Conservation (phyloP, 176 grass and related monocot genomes). For the Microstegium vimineum region DNA sequence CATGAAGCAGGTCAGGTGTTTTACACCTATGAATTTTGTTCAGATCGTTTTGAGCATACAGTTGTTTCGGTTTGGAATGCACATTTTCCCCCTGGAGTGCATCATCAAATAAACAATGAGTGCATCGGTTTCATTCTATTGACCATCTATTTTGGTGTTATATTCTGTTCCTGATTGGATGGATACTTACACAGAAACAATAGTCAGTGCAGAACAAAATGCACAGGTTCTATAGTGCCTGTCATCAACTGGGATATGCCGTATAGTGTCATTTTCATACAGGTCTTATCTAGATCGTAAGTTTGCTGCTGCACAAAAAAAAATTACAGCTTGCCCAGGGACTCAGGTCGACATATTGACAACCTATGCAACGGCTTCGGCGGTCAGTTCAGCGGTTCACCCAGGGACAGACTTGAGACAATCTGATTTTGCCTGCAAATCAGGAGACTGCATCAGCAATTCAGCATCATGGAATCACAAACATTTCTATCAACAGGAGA, state of each 20-base stretch:
- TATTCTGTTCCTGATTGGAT: neutral
- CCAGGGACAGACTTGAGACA: neutral
- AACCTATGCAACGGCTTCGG: neutral
- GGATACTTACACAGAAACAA: neutral
- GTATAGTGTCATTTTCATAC: neutral
- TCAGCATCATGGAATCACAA: neutral
- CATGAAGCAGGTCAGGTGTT: conserved; percentile 36
- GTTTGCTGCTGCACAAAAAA: neutral
- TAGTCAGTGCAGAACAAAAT: neutral
- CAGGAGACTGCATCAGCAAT: neutral
- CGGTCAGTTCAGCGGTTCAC: neutral
- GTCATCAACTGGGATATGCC: neutral
- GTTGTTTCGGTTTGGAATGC: neutral
- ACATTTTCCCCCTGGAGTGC: neutral
- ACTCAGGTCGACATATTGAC: neutral
- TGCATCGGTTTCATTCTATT: conserved; percentile 24
- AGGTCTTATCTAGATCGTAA: neutral
- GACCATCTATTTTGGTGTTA: conserved; percentile 6
- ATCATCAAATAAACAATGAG: conserved; percentile 51
- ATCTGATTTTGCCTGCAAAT: conserved; percentile 19
- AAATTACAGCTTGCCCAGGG: neutral
- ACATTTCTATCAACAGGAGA: neutral
- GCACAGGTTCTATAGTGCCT: neutral
- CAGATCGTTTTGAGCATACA: conserved; percentile 7
- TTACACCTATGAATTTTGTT: conserved; percentile 34